Evolutionary conservation across 306 rosid species (phyloP), one percentile per base, ranked within the genome.

Genomic region (Gillenia trifoliata): DNA sequence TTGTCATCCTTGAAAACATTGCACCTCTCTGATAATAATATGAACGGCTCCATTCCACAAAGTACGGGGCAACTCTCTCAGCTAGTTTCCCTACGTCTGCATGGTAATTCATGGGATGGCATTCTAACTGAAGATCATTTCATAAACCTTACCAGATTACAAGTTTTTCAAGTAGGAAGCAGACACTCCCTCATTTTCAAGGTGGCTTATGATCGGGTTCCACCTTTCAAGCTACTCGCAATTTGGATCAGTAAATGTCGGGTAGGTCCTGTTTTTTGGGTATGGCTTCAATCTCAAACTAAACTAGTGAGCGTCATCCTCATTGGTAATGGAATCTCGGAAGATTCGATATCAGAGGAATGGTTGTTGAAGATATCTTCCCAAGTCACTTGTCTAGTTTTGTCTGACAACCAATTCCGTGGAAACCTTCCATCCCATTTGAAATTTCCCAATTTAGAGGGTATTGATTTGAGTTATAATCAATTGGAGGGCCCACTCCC

Each of bases 11-110:
- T 9, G 0, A 4, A n/a, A 57, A 11, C 63, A 11, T 54, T 85
- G 31, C 0, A 3, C 17, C 85, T 82, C n/a, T 9, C 4, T 26
- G 23, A 4, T 23, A 77, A 82, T 52, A 25, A 56, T 23, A 63
- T 86, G 45, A 78, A 73, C 34, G 87, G 82, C 26, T 72, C 76
- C n/a, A 72, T 86, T 47, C 85, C 85, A 10, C 28, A 47, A 19
- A 70, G 84, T 78, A 15, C 83, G 17, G 86, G 89, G 55, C 82
- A 78, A 55, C 84, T 83, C 49, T 61, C 80, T 78, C 29, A 66
- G 1, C 54, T 83, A 78, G 17, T 77, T 81, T 10, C 40, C 56
- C 40, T 68, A 15, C 5, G 3, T 49, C 11, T 49, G 23, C 11
- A 19, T 28, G 2, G 0, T 1, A 68, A 49, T 19, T 19, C 28